Evolutionary conservation across 805 yeast genomes (phyloP).

Genomic region (Zygotorulaspora florentina): DNA sequence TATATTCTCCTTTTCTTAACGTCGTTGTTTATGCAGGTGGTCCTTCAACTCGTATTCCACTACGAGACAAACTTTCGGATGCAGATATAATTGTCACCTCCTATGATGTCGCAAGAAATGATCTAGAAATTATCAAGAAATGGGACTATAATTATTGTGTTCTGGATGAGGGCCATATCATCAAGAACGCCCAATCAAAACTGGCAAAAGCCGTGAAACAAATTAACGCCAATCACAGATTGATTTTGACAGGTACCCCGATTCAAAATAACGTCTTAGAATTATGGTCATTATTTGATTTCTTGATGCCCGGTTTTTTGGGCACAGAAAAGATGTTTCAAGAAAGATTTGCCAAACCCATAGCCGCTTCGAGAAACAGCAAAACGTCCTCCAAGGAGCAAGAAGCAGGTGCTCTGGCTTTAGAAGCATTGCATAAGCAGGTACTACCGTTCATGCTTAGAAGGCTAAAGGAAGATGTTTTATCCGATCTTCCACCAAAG

Average conservation of each 20-base stretch:
- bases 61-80: constrained; percentile 48
- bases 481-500: constrained; percentile 95
- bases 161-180: constrained; percentile 95
- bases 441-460: constrained; percentile 95
- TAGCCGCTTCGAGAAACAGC: constrained; percentile 85
- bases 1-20: constrained; percentile 82
- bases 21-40: constrained; percentile 91
- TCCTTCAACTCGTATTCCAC: constrained; percentile 61
- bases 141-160: constrained; percentile 89
- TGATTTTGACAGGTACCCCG: constrained; percentile 94
- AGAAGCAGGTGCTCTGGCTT: constrained; percentile 93
- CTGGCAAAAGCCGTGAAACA: constrained; percentile 83
- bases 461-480: constrained; percentile 91
- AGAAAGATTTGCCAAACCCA: constrained; percentile 96
- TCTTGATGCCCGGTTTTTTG: constrained; percentile 96
- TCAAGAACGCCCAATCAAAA: constrained; percentile 86
- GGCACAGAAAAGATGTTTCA: constrained; percentile 94
- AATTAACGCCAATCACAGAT: constrained; percentile 79
- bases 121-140: constrained; percentile 55
- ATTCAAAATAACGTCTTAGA: constrained; percentile 96
- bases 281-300: constrained; percentile 95
- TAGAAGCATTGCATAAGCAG: constrained; percentile 94
- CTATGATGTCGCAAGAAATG: constrained; percentile 94
- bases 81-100: constrained; percentile 92
- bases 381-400: constrained; percentile 90